Evolutionary conservation across 768 basidiomycete species (phyloP).

Genomic region (Imleria badia): DNA sequence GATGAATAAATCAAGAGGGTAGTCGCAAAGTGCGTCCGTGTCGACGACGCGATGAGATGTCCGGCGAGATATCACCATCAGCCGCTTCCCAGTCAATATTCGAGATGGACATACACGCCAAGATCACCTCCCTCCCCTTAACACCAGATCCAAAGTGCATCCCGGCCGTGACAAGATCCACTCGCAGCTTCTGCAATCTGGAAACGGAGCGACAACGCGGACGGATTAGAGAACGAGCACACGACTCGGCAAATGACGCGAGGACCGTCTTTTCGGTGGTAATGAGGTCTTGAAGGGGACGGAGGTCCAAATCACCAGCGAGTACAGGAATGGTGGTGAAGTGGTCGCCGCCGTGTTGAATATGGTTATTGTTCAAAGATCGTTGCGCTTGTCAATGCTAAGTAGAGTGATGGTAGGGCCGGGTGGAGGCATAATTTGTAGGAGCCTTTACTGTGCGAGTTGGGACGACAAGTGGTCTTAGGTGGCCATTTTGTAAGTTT

Average conservation of each 20-base stretch:
- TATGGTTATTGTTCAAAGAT: constrained; percentile 45
- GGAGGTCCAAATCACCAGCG: constrained; percentile 71
- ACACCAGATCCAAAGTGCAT: constrained; percentile 73
- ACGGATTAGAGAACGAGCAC: neutral
- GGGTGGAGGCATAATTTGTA: too few relatives aligned
- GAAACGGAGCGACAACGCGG: neutral
- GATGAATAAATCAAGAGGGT: constrained; percentile 69
- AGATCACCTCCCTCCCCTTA: constrained; percentile 82
- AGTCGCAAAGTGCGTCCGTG: constrained; percentile 61
- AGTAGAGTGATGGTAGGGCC: too few relatives aligned
- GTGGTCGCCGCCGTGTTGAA: constrained; percentile 75
- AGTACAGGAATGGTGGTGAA: constrained; percentile 79
- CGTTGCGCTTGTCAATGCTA: too few relatives aligned
- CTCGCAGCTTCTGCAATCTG: constrained; percentile 65
- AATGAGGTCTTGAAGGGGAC: constrained; percentile 85
- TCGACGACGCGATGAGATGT: constrained; percentile 72
- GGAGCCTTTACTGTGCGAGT: too few relatives aligned
- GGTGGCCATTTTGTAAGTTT: too few relatives aligned
- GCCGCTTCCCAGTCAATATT: neutral
- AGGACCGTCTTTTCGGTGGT: constrained; percentile 84
- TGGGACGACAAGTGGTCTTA: too few relatives aligned
- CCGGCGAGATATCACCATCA: constrained; percentile 41
- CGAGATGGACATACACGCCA: constrained; percentile 47
- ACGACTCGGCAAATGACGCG: constrained; percentile 61
- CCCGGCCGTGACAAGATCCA: constrained; percentile 69